Base-by-base conservation (phyloP, 2,329 filamentous ascomycete species). In the Ceratocystis cacaofunesta region DNA sequence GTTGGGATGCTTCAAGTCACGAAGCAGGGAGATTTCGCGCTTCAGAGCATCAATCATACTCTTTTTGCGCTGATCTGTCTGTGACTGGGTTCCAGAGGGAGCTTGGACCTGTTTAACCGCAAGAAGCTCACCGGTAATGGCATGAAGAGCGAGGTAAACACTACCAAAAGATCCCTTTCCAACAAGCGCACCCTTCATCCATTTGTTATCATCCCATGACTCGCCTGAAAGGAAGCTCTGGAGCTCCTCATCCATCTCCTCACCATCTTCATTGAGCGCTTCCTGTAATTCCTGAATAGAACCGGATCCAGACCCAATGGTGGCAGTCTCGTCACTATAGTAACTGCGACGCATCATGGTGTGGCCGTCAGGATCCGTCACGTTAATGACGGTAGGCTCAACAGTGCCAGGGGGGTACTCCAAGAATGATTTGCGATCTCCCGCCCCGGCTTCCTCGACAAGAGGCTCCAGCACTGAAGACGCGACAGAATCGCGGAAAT, bases 101-200 rank as follows among this genome's bases (percentile, higher is more conserved):
- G 95, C 84, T 76, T 97, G 91, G 63, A 99, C 94, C 76, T 99
- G 94, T 79, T 99, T 99, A 68, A 99, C 94, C 25, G 94, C 94
- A 79, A 99, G 90, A 55, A 99, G 87, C 76, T 97, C 94, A 72
- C 92, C 94, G 19, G 94, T 99, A 65, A 99, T 88, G 62, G 94
- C 90, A 74, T 99, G 94, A 41, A 99, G 81, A 30, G 94, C 94
- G 61, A 99, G 82, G 76, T 95, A 99, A 64, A 99, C 94, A 70
- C 87, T 92, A 71, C 94, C 94, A 72, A 99, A 99, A 3, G 92
- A 96, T 69, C 94, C 94, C 76, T 96, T 91, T 41, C 94, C 94
- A 70, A 99, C 99, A 69, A 97, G 80, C 41, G 92, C 92, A 72
- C 94, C 94, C 79, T 97, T 96, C 91, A 99, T 97, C 89, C 95